Conservation (phyloP, 176 grass and related monocot species). For the Olyra latifolia region DNA sequence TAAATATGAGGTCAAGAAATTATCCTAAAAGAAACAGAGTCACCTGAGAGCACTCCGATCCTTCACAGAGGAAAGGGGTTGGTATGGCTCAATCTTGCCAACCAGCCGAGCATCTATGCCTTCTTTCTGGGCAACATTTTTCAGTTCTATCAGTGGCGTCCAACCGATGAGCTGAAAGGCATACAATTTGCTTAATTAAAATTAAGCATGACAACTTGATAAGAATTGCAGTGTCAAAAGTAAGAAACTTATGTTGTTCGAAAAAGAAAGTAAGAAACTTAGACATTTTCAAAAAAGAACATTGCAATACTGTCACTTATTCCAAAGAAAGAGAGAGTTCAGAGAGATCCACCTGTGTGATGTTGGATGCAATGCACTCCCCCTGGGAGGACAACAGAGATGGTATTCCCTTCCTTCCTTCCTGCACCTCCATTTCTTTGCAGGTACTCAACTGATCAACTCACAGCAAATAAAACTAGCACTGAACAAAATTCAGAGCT, state of each 20-base stretch:
- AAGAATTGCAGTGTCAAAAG: background rate
- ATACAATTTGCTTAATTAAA: slow-evolving; percentile 22
- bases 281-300: too few species aligned
- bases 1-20: slow-evolving; percentile 5
- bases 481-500: slow-evolving; percentile 9
- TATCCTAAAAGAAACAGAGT: background rate
- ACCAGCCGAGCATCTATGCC: slow-evolving; percentile 59
- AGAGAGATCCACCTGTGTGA: slow-evolving; percentile 51
- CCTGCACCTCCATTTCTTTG: slow-evolving; percentile 44
- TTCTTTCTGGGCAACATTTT: slow-evolving; percentile 60
- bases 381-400: slow-evolving; percentile 51
- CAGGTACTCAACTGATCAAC: slow-evolving; percentile 6
- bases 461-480: slow-evolving; percentile 6
- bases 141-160: slow-evolving; percentile 84
- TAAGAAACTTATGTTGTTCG: too few species aligned
- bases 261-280: too few species aligned
- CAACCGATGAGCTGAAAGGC: slow-evolving; percentile 75
- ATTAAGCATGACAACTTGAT: background rate
- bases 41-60: slow-evolving; percentile 80
- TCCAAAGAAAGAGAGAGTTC: slow-evolving; percentile 1
- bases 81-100: slow-evolving; percentile 81
- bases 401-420: slow-evolving; percentile 69
- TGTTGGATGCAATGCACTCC: slow-evolving; percentile 72
- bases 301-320: background rate
- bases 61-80: slow-evolving; percentile 81